Percentiles rank a stretch among this genome's conserved stretches.
Conservation (phyloP, 192 early-diverging fungal genomes). For the Mortierella claussenii region DNA sequence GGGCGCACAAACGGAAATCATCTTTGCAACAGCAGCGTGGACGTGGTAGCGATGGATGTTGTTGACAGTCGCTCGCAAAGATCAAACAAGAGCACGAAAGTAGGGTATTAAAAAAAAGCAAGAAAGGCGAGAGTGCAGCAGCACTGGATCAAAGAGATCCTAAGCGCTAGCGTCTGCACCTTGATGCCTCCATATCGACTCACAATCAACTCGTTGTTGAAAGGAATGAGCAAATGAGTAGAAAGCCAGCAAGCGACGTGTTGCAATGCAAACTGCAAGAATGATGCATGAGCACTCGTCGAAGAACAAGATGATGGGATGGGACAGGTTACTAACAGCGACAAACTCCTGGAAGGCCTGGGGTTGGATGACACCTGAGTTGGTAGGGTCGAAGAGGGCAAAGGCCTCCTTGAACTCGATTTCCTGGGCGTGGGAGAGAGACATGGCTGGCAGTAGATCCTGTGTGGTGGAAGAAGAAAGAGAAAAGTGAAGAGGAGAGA, state of each 20-base stretch:
- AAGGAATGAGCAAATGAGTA: too few species aligned
- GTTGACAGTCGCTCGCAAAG: too few species aligned
- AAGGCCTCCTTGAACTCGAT: constrained; percentile 55
- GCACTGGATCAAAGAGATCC: too few species aligned
- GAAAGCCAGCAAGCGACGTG: constrained; percentile 3
- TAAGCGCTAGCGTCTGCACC: too few species aligned
- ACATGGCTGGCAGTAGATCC: constrained; percentile 4
- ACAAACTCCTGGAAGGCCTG: constrained; percentile 49
- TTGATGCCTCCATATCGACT: too few species aligned
- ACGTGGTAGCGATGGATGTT: too few species aligned
- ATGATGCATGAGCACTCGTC: neutral
- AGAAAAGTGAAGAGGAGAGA: constrained; percentile 1
- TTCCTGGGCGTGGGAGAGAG: constrained; percentile 47
- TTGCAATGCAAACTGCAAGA: neutral
- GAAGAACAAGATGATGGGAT: neutral
- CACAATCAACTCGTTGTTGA: too few species aligned
- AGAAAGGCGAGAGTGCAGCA: too few species aligned
- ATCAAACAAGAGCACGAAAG: too few species aligned
- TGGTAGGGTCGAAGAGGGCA: constrained; percentile 55
- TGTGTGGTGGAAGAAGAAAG: neutral
- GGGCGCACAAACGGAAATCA: too few species aligned
- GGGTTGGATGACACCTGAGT: constrained; percentile 52
- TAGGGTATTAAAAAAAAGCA: too few species aligned
- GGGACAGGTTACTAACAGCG: constrained; percentile 30
- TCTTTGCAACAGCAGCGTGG: too few species aligned